A percentile compares a stretch with the other conserved stretches of the same genome.
phyloP scores from a whole-genome alignment of 306 rosid species.

The Cucumis sativus region DNA sequence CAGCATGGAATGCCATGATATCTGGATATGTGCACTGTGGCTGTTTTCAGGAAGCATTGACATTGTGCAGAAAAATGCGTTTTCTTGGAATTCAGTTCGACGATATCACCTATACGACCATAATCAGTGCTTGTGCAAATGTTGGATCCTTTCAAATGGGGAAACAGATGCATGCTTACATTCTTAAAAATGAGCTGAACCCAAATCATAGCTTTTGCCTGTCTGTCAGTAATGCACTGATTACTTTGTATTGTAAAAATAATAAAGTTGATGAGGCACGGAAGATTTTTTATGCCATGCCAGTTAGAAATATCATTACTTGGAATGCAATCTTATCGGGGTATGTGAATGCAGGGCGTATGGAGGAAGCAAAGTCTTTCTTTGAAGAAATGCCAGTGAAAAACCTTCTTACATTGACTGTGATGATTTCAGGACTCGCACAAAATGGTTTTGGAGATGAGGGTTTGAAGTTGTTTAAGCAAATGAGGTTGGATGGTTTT shows the following conservation, averaged over 20 bases:
- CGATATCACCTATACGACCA: conserved; percentile 4
- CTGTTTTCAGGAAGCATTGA: conserved; percentile 7
- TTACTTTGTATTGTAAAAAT: conserved; percentile 7
- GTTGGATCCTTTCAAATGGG: conserved; percentile 9
- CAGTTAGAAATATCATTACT: conserved; percentile 3
- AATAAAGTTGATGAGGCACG: neutral
- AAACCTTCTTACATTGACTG: conserved; percentile 5
- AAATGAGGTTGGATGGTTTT: conserved; percentile 12
- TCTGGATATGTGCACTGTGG: conserved; percentile 15
- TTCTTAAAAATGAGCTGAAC: neutral
- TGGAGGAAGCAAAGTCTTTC: conserved; percentile 12
- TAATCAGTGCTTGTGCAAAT: neutral
- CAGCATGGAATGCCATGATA: conserved; percentile 19
- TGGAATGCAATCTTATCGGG: conserved; percentile 10
- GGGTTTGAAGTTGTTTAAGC: conserved; percentile 5
- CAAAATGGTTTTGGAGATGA: conserved; percentile 15
- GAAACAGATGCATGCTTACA: conserved; percentile 7
- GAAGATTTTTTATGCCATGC: neutral
- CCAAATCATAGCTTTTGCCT: neutral
- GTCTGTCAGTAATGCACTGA: neutral
- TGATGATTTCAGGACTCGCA: conserved; percentile 13
- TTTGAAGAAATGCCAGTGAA: neutral
- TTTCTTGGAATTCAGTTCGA: neutral
- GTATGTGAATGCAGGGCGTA: conserved; percentile 7
- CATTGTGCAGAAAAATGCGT: conserved; percentile 14